phyloP scores from a whole-genome alignment of 306 rosid genomes.

The Sicyos edulis region DNA sequence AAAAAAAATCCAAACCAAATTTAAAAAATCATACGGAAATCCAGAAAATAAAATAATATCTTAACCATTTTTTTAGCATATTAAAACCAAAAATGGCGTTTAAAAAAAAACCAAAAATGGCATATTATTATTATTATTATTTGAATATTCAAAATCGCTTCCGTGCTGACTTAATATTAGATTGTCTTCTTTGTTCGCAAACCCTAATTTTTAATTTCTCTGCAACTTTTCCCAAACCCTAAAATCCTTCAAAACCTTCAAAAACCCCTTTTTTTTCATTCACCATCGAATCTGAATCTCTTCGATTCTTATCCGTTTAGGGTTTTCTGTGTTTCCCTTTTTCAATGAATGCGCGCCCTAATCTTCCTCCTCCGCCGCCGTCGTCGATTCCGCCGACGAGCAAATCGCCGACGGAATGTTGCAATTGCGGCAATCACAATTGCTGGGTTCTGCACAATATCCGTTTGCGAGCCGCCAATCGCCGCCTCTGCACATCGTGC shows the following conservation, averaged over 20 bases:
- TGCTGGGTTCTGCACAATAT: constrained; percentile 48
- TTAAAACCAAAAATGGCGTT: not conserved
- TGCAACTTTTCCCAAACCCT: constrained; percentile 15
- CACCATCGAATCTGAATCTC: not conserved
- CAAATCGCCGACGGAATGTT: constrained; percentile 34
- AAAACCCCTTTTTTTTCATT: no score
- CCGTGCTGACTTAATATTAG: not conserved
- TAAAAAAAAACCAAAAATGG: not conserved
- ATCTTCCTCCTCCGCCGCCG: constrained; percentile 2
- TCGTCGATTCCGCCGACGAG: not conserved
- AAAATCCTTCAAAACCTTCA: not conserved
- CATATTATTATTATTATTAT: no score
- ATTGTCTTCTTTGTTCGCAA: not conserved
- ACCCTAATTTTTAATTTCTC: constrained; percentile 3
- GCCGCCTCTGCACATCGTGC: constrained; percentile 73
- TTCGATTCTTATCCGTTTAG: not conserved
- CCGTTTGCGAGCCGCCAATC: constrained; percentile 39
- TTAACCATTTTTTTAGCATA: no score
- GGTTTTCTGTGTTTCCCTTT: not conserved
- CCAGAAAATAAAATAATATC: no score
- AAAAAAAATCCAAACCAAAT: no score
- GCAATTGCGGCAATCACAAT: constrained; percentile 38
- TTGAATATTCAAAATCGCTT: not conserved
- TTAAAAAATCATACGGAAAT: no score
- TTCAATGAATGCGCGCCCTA: constrained; percentile 10